A percentile compares a stretch with the other conserved stretches of the same genome.
Conservation (phyloP, 495 filamentous ascomycete genomes). For the Lichenothelia convexa region DNA sequence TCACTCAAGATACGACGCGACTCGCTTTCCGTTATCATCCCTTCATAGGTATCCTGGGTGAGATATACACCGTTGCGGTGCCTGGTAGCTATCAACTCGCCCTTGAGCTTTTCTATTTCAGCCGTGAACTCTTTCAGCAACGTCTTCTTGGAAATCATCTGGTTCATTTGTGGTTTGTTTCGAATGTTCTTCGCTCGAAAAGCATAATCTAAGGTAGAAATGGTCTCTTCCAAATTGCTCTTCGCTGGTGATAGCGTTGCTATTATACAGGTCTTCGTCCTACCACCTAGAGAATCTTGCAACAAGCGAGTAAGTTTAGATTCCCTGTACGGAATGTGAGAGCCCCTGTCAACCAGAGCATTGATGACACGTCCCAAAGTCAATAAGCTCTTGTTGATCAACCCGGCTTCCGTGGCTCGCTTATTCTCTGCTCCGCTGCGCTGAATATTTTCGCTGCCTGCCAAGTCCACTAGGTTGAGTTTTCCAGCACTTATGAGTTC, state of each 20-base stretch:
- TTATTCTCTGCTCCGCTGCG: constrained; percentile 95
- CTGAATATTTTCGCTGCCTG: constrained; percentile 93
- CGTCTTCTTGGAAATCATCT: constrained; percentile 77
- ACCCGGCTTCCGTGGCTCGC: constrained; percentile 78
- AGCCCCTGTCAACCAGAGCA: constrained; percentile 75
- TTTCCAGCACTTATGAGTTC: constrained; percentile 89
- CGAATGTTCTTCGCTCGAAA: constrained; percentile 96
- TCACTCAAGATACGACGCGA: constrained; percentile 81
- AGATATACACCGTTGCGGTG: constrained; percentile 92
- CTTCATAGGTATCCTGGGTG: constrained; percentile 64
- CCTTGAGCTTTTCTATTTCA: constrained; percentile 90
- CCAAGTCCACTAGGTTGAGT: constrained; percentile 87
- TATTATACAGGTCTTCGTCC: constrained; percentile 96
- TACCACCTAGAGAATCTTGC: constrained; percentile 89
- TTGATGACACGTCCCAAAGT: constrained; percentile 96
- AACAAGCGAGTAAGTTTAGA: constrained; percentile 89
- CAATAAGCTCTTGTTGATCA: constrained; percentile 95
- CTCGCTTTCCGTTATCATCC: constrained; percentile 77
- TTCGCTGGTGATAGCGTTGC: constrained; percentile 88
- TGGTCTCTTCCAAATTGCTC: constrained; percentile 91
- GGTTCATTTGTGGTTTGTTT: constrained; percentile 92
- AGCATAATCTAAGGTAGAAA: constrained; percentile 92
- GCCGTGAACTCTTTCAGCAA: constrained; percentile 71
- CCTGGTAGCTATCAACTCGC: constrained; percentile 78
- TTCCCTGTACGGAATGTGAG: constrained; percentile 89